Conservation (phyloP, 129 eudicot genomes). For the Cynara cardunculus region DNA sequence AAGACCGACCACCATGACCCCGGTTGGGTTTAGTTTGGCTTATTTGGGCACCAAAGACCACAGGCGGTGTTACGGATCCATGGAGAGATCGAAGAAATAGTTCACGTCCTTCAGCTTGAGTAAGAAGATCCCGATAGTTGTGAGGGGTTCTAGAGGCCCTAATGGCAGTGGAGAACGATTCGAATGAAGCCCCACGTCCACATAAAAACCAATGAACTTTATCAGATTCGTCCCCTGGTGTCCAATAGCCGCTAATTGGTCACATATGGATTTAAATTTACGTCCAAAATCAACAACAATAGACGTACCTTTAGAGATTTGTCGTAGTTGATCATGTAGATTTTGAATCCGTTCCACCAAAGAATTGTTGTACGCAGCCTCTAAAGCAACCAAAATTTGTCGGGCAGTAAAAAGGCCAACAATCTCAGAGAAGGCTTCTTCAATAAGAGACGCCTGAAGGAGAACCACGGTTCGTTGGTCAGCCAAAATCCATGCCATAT, state of each 20-base stretch:
- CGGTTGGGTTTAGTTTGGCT: background rate
- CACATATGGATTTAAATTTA: background rate
- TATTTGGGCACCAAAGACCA: background rate
- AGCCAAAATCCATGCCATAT: too few species aligned
- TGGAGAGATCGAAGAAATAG: background rate
- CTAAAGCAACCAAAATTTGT: background rate
- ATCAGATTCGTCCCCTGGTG: background rate
- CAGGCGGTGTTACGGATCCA: background rate
- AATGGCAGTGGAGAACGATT: background rate
- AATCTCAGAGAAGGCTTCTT: background rate
- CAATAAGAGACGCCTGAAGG: background rate
- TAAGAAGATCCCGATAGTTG: background rate
- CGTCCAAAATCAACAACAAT: background rate
- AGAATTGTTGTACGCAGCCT: background rate
- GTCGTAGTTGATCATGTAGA: background rate
- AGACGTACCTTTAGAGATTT: background rate
- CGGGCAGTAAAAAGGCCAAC: background rate
- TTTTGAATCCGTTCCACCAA: background rate
- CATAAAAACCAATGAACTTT: background rate
- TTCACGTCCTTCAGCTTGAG: background rate
- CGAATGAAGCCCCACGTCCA: background rate
- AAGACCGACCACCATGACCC: background rate
- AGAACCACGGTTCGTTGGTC: background rate
- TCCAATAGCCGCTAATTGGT: background rate
- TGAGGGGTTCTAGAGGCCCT: background rate